phyloP scores from a whole-genome alignment of 2,329 filamentous ascomycete species.

The Thielaviopsis cerberus region DNA sequence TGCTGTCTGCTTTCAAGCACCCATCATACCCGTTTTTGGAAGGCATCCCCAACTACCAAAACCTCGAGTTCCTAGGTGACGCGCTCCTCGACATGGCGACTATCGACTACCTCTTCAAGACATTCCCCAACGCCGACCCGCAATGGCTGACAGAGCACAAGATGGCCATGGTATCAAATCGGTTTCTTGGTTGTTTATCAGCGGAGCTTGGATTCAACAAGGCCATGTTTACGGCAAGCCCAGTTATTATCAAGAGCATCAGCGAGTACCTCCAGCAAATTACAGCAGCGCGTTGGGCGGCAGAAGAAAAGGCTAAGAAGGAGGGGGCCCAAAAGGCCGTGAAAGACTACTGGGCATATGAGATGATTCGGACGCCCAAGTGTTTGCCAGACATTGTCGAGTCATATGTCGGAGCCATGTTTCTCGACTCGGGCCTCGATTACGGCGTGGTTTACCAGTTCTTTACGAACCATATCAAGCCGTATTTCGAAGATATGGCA shows the following conservation, averaged over 20 bases:
- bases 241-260: conserved; percentile 16
- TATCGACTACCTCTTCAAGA: conserved; percentile 63
- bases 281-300: conserved; percentile 17
- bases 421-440: conserved; percentile 72
- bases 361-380: conserved; percentile 47
- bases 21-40: conserved; percentile 66
- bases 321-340: conserved; percentile 24
- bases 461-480: conserved; percentile 54
- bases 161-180: conserved; percentile 98
- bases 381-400: conserved; percentile 72
- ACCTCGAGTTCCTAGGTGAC: conserved; percentile 83
- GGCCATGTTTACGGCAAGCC: conserved; percentile 42
- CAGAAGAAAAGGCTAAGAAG: conserved; percentile 18
- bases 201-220: conserved; percentile 61
- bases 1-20: conserved; percentile 75
- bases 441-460: conserved; percentile 57
- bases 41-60: conserved; percentile 71
- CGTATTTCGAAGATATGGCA: conserved; percentile 70
- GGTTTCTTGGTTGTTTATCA: conserved; percentile 69
- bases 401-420: conserved; percentile 73
- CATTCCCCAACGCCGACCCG: conserved; percentile 62
- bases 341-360: conserved; percentile 48
- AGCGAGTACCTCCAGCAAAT: conserved; percentile 16
- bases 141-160: conserved; percentile 98
- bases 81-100: conserved; percentile 71